Conservation (phyloP, 2,329 filamentous ascomycete species). For the Tolypocladium ophioglossoides region DNA sequence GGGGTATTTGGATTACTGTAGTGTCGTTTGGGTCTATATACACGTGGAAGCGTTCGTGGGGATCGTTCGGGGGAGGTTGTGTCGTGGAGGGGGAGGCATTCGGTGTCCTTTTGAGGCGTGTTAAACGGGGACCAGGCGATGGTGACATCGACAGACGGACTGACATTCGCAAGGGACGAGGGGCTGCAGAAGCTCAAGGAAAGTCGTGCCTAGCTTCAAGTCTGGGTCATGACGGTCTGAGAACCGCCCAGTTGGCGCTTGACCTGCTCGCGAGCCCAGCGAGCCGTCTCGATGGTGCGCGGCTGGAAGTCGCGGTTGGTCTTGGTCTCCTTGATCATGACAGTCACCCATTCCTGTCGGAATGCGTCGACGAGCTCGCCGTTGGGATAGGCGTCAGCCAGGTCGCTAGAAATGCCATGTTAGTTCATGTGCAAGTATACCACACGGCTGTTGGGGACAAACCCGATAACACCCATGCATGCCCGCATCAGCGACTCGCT, state of each 20-base stretch:
- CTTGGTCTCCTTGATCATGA: constrained; percentile 85
- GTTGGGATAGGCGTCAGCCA: constrained; percentile 86
- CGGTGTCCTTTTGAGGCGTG: neutral
- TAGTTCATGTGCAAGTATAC: neutral
- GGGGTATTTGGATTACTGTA: constrained; percentile 29
- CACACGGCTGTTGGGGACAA: constrained; percentile 23
- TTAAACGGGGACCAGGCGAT: neutral
- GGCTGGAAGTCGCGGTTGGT: constrained; percentile 75
- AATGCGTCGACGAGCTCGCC: constrained; percentile 78
- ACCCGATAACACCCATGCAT: constrained; percentile 97
- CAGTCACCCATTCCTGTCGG: constrained; percentile 82
- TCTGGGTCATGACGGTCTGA: constrained; percentile 40
- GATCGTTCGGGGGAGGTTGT: constrained; percentile 23
- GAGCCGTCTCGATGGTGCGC: constrained; percentile 86
- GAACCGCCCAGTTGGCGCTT: constrained; percentile 68
- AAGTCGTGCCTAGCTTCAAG: constrained; percentile 16
- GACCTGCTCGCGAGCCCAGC: constrained; percentile 95
- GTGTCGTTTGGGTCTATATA: constrained; percentile 27
- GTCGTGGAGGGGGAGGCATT: constrained; percentile 10
- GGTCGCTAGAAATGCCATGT: constrained; percentile 50
- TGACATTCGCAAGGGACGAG: neutral
- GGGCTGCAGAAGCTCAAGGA: neutral
- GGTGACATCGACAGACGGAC: neutral
- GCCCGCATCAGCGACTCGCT: constrained; percentile 87
- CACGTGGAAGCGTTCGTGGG: constrained; percentile 25